Evolutionary conservation across 2,329 filamentous ascomycete genomes (phyloP), one percentile per base, ranked within the genome.

Genomic region (Periconia sp.): DNA sequence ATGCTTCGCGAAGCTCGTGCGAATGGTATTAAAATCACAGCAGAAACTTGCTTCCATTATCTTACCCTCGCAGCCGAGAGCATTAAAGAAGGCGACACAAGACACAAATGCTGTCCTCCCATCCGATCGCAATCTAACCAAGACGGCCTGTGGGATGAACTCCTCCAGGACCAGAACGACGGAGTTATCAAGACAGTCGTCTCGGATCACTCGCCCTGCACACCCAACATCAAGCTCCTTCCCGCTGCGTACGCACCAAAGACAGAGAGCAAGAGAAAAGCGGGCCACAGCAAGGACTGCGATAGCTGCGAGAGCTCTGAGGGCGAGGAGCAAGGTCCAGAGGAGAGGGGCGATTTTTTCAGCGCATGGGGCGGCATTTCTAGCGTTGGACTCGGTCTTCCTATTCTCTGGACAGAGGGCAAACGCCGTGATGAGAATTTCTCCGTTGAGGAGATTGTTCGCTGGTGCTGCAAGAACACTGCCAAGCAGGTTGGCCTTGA

Each of bases 21-120:
- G 4, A 73, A 77, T 2, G 92, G 92, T 30, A 75, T 95, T 65
- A 89, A 91, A 62, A 89, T 96, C 73, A 95, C 91, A 1, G 91
- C 92, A 40, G 92, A 96, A 74, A 96, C 92, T 3, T 96, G 92
- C 75, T 96, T 95, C 79, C 92, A 96, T 76, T 96, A 96, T 71
- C 83, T 96, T 11, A 88, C 87, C 3, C 79, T 96, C 2, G 86
- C 89, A 0, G 85, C 91, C 0, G 92, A 96, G 73, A 79, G 86
- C 52, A 88, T 96, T 44, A 79, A 83, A 44, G 83, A 89, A 52
- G 92, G 92, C 31, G 92, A 96, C 70, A 96, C 91, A 19, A 76
- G 92, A 43, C 91, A 96, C 76, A 96, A 96, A 73, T 96, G 92
- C 79, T 96, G 92, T 70, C 92, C 92, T 19, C 92, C 92, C 0